phyloP scores from a whole-genome alignment of 2,329 filamentous ascomycete genomes.

The Talaromyces piceae region DNA sequence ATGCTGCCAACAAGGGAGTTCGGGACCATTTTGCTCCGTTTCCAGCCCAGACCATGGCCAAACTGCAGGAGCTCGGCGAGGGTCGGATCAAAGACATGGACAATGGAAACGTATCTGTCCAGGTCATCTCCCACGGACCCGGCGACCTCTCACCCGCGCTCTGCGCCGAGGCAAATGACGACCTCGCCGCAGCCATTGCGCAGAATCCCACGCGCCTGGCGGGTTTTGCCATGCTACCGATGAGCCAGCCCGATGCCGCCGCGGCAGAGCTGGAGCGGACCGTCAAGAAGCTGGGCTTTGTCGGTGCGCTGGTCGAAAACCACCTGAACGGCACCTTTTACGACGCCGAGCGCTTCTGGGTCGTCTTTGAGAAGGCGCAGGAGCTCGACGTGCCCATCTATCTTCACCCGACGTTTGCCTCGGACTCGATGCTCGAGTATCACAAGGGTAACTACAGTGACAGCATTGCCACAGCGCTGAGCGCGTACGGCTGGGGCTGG shows the following conservation, averaged over 20 bases:
- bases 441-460: constrained; percentile 33
- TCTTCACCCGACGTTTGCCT: constrained; percentile 42
- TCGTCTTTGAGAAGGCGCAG: constrained; percentile 35
- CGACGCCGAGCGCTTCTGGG: constrained; percentile 38
- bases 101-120: constrained; percentile 10
- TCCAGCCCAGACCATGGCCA: constrained; percentile 11
- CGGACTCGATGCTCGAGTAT: constrained; percentile 29
- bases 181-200: constrained; percentile 23
- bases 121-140: constrained; percentile 15
- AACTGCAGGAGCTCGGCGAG: constrained; percentile 10
- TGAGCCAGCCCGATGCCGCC: constrained; percentile 29
- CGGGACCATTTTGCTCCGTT: constrained; percentile 14
- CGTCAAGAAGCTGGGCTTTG: constrained; percentile 38
- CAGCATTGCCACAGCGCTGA: constrained; percentile 12
- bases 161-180: constrained; percentile 22
- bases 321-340: constrained; percentile 35
- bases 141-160: constrained; percentile 8
- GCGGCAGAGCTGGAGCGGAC: constrained; percentile 31
- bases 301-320: constrained; percentile 43
- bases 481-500: constrained; percentile 27
- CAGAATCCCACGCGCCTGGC: constrained; percentile 31
- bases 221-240: constrained; percentile 38
- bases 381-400: constrained; percentile 46
- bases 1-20: constrained; percentile 5
- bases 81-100: constrained; percentile 11